Base-by-base conservation (phyloP, 495 filamentous ascomycete genomes). In the Daldinia grandis region DNA sequence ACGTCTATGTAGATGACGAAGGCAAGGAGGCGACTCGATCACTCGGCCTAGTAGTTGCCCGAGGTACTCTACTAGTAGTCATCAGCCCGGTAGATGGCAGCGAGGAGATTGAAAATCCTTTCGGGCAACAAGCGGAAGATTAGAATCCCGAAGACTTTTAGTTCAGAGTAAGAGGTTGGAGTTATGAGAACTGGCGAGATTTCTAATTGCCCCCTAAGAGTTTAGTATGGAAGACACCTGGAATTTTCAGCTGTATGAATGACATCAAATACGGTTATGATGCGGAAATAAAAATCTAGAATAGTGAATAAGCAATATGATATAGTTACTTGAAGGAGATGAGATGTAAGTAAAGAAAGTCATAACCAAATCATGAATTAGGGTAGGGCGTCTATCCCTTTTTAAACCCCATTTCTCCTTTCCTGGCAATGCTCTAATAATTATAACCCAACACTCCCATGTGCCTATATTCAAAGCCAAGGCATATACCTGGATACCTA, bases 91-190 rank as follows among this genome's bases (percentile, higher is more conserved):
- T 94, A 28, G 94, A 99, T 75, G 96, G 96, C 37, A 97, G 93
- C 78, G 93, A 98, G 79, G 90, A 94, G 81, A 98, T 99, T 73
- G 87, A 91, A 68, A 99, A 99, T 80, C 95, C 95, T 0, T 99
- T 99, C 76, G 78, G 91, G 65, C 87, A 92, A 71, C 82, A 84
- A 15, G 90, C 92, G 57, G 90, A 92, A 37, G 78, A 79, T 31
- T 78, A 37, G 70, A 17, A 17, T 0, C 5, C 25, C 8, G 2
- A 28, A n/a, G 24, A 30, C 24, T 27, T 15, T 17, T 4, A 5
- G 5, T 25, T 35, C 12, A 35, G 40, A n/a, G 40, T 47, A 47
- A 21, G 40, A 21, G n/a, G 44, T 3, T 9, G 2, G 21, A 21
- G 14, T 50, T 8, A 50, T 10, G 24, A 25, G 10, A 17, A 50